Conservation (phyloP, 768 basidiomycete species). For the Rhodotorula graminis region DNA sequence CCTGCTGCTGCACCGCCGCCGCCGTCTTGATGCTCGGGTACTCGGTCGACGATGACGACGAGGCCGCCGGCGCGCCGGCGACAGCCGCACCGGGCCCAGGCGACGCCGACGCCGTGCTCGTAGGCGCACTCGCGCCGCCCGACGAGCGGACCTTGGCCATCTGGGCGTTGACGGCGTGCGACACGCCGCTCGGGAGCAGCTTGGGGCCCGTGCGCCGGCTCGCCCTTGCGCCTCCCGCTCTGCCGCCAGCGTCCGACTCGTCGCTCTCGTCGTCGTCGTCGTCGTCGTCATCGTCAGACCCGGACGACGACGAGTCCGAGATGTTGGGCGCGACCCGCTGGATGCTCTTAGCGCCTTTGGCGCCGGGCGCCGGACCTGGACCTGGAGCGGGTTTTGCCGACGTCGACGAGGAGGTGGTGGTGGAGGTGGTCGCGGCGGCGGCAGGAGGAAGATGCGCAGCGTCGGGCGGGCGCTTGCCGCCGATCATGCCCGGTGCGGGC, state of each 20-base stretch:
- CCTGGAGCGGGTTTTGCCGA: background rate
- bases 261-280: background rate
- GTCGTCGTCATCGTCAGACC: background rate
- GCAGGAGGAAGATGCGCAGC: background rate
- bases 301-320: background rate
- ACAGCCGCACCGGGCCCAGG: too few relatives aligned
- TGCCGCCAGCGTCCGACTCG: background rate
- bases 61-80: background rate
- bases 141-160: conserved; percentile 2
- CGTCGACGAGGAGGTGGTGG: background rate
- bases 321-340: conserved; percentile 8
- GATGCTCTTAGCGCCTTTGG: background rate
- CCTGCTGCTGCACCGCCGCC: conserved; percentile 3
- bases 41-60: background rate
- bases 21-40: conserved; percentile 5
- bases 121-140: background rate
- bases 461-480: background rate
- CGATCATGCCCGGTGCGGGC: background rate
- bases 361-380: background rate
- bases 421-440: background rate
- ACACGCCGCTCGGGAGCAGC: background rate
- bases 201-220: too few relatives aligned
- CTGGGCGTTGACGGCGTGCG: background rate
- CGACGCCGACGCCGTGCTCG: background rate
- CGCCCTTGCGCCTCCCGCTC: background rate